These are phyloP conservation scores for Babjeviella inositovora DNA, from an alignment of 805 yeast genomes.

Conservation along the genomic window DNA sequence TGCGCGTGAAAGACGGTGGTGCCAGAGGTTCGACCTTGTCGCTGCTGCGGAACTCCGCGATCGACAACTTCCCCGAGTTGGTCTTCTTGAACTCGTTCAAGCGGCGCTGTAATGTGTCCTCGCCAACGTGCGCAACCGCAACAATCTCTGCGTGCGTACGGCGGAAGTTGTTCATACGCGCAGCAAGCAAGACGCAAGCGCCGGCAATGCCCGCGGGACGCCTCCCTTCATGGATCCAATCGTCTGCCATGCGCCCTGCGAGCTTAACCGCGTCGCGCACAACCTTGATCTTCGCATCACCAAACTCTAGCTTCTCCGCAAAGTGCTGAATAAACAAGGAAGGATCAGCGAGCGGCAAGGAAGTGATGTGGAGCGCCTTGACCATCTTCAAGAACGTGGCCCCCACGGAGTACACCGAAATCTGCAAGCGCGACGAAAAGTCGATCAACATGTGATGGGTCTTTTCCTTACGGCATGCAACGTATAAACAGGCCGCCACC, in stretches of 20 bases:
- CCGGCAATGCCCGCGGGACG: slow-evolving; percentile 99
- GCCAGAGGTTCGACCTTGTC: slow-evolving; percentile 25
- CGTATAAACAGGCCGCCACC: slow-evolving; percentile 84
- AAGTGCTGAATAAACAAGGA: slow-evolving; percentile 87
- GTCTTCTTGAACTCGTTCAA: slow-evolving; percentile 79
- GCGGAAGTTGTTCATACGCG: slow-evolving; percentile 91
- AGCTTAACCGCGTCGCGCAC: slow-evolving; percentile 75
- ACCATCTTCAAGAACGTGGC: slow-evolving; percentile 91
- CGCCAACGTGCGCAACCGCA: slow-evolving; percentile 90
- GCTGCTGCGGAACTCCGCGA: slow-evolving; percentile 54
- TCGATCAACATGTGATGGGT: slow-evolving; percentile 95
- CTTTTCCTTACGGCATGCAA: slow-evolving; percentile 83
- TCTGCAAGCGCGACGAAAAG: slow-evolving; percentile 78
- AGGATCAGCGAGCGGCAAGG: slow-evolving; percentile 85
- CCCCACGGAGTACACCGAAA: slow-evolving; percentile 87
- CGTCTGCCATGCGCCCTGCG: slow-evolving; percentile 83
- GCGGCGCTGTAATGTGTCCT: slow-evolving; percentile 82
- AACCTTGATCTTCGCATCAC: slow-evolving; percentile 57
- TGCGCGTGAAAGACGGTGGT: slow-evolving; percentile 74
- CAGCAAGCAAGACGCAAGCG: slow-evolving; percentile 84
- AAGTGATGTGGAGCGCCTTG: slow-evolving; percentile 62
- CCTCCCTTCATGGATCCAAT: slow-evolving; percentile 95
- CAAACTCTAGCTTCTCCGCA: slow-evolving; percentile 75
- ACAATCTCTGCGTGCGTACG: slow-evolving; percentile 89
- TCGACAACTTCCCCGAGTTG: slow-evolving; percentile 54